Base-by-base conservation (phyloP, 2,329 filamentous ascomycete species). In the Chaetothyriales sp. region DNA sequence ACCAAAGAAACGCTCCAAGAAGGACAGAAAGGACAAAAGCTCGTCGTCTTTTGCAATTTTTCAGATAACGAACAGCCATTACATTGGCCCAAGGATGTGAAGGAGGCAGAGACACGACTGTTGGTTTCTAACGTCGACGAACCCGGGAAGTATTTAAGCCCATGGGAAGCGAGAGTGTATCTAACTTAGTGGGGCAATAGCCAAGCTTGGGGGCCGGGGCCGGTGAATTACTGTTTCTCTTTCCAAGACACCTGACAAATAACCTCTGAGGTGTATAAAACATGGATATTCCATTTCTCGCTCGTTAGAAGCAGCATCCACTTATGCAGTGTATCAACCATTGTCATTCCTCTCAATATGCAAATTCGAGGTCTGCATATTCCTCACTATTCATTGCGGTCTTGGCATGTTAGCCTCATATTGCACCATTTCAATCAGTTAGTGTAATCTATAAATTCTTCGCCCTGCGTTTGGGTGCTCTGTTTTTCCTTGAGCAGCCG, bases 1-100 rank as follows among this genome's bases (percentile, higher is more conserved):
- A 64, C 75, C 1, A 62, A 62, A 50, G 77, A 71, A 7, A 68
- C 66, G 44, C 51, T 52, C 13, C 4, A 4, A 46, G 29, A 47
- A 9, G 47, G 47, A 15, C 50, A 54, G 18, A 40, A 46, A 8
- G 43, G 45, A 6, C 47, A 52, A 49, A 56, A 56, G 44, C 18
- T 61, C 18, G 44, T 61, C 10, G 56, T 60, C 8, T 56, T 59
- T 20, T 52, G 57, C 49, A 61, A 49, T 44, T 61, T 61, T 46
- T 60, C 59, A 8, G 52, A 61, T 43, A 48, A 59, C 18, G 48
- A 46, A 18, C 51, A 61, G 48, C 58, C 56, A 13, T 19, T 60
- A 47, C 56, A 60, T 33, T 56, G 55, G 43, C 59, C 59, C 13
- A 46, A 20, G 18, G 50, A 49, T 4, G 25, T 60, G 49, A 53